These are phyloP conservation scores for Puccinia polysora DNA, from an alignment of 1,284 basidiomycete species.

Conservation along the genomic window DNA sequence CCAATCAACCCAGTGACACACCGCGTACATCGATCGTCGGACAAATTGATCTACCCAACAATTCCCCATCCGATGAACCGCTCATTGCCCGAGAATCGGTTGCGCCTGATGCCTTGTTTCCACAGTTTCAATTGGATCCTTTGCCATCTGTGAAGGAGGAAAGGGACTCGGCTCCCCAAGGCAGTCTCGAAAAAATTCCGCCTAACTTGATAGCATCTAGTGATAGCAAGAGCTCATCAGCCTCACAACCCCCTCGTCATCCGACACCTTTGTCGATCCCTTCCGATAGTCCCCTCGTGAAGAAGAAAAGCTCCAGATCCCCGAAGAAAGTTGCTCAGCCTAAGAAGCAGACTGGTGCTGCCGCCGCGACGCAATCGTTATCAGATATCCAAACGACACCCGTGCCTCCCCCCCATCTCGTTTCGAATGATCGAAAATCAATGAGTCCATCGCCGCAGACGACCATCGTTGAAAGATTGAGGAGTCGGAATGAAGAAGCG, in stretches of 20 bases:
- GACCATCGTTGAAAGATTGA: conserved; percentile 34
- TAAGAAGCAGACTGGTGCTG: neutral
- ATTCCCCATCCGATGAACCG: neutral
- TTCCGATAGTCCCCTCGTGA: conserved; percentile 12
- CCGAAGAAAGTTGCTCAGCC: neutral
- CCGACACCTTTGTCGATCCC: conserved; percentile 6
- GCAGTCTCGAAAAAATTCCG: too few species aligned
- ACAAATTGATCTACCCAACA: conserved; percentile 14
- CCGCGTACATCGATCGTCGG: conserved; percentile 10
- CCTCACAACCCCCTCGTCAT: neutral
- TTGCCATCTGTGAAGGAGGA: neutral
- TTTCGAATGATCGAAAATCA: neutral
- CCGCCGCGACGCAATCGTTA: neutral
- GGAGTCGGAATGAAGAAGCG: neutral
- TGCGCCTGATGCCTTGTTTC: conserved; percentile 18
- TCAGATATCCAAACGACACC: neutral
- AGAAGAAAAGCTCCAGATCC: conserved; percentile 4
- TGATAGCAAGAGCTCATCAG: too few species aligned
- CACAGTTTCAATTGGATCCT: conserved; percentile 4
- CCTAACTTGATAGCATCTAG: too few species aligned
- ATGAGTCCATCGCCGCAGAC: neutral
- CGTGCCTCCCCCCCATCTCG: neutral
- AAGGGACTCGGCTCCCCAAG: neutral
- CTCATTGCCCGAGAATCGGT: neutral
- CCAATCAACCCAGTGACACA: too few species aligned